Base-by-base conservation (phyloP, 2,329 filamentous ascomycete genomes). In the Epichloe glyceriae region DNA sequence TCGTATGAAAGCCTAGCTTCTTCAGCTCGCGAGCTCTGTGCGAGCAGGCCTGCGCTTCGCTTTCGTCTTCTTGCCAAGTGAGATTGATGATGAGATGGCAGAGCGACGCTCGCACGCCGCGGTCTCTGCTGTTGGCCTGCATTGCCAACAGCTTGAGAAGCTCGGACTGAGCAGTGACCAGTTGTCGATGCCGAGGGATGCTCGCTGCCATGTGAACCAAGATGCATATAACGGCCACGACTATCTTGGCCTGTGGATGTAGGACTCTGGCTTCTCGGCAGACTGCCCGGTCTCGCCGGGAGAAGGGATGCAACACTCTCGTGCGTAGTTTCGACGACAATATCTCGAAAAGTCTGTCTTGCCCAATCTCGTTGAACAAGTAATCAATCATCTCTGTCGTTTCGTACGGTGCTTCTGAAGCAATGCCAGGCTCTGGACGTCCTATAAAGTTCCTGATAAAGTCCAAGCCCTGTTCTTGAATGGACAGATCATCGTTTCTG, bases 381-480 rank as follows among this genome's bases (percentile, higher is more conserved):
- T 86, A 83, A 61, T 95, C 89, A 54, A 96, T 88, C 80, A 96
- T 91, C 50, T 82, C 78, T 3, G 76, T 73, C 30, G 76, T 78
- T 52, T 78, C 76, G 48, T 66, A 64, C 6, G 70, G 64, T 14
- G 68, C 67, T 15, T 78, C 68, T 71, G 80, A 54, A 65, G 73
- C 57, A 68, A 74, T 57, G 66, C 79, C 58, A 66, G 71, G 53
- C 14, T 67, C 65, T 7, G 68, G 64, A 47, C 83, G 80, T 52
- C 84, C 85, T 57, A 96, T 86, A 34, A 97, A 73, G 65, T 98
- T 98, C 50, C 91, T 80, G 55, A 98, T 80, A 58, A 97, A 85
- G 59, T 94, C 85, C 17, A 97, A 78, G 0, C 85, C 87, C 67
- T 97, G 90, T 63, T 95, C 88, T 67, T 97, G 91, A 30, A 96